Base-by-base conservation (phyloP, 2,329 filamentous ascomycete species). In the Penicillium psychrosexuale region DNA sequence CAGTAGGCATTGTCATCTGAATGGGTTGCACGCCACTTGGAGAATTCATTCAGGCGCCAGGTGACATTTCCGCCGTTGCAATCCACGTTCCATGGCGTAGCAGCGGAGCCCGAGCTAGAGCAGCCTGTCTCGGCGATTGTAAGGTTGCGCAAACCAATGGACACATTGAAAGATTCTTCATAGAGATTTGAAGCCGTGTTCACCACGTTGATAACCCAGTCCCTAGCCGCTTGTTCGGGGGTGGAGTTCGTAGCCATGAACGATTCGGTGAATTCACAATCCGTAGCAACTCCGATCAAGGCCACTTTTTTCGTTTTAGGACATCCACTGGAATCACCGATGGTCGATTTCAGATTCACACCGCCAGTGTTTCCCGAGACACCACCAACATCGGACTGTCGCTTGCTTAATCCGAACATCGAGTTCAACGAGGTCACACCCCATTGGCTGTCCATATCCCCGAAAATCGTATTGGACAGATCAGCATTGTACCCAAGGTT, bases 111-210 rank as follows among this genome's bases (percentile, higher is more conserved):
- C 0, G 84, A 82, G 4, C 84, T 83, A 0, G 93, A 90, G 67
- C 94, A 99, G n/a, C 79, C 78, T 4, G 81, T 74, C 42, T 90
- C 84, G 53, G 84, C 90, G 58, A 97, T 84, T 30, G 91, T 89
- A 50, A 99, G 75, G 68, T 96, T 96, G 63, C 87, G 85, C 57
- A 99, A 84, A 40, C 91, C 94, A 34, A 99, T 84, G 0, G 92
- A 93, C 65, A 99, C 93, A 73, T 97, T 97, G 78, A 99, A 97
- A 8, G 89, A 89, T 64, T 81, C 84, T 72, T 99, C 94, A 69
- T 94, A 99, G 9, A 97, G 77, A 58, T 86, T 84, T 1, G 93
- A 97, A 0, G 94, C 94, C 42, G 85, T 80, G 75, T 96, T 97
- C 71, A 99, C 88, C 69, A 90, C 81, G 49, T 79, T 80, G 64